Percentiles rank a stretch among this genome's conserved stretches.
phyloP scores from a whole-genome alignment of 768 basidiomycete genomes.

The Tylopilus subfusipes region DNA sequence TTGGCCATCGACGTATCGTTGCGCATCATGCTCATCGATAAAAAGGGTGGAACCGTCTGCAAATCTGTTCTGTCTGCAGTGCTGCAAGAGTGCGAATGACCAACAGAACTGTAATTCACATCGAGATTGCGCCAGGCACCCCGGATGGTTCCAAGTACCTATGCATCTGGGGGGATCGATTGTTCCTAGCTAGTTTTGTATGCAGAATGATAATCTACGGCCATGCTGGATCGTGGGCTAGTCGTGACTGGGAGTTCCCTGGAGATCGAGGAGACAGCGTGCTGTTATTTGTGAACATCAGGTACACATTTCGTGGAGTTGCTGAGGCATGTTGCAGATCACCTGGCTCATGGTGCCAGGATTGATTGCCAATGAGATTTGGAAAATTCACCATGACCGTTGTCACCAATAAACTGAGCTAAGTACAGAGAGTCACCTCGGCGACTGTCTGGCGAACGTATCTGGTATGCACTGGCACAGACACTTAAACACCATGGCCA shows the following conservation, averaged over 20 bases:
- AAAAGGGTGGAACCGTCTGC: constrained; percentile 45
- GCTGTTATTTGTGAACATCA: background rate
- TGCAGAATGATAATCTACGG: background rate
- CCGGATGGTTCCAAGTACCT: constrained; percentile 43
- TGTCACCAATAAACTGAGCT: too few species aligned
- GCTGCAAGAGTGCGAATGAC: constrained; percentile 40
- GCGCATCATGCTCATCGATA: background rate
- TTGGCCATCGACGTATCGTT: background rate
- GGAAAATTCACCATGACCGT: too few species aligned
- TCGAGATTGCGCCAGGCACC: constrained; percentile 43
- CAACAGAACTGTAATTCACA: constrained; percentile 52
- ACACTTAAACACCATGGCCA: too few species aligned
- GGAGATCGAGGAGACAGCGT: too few species aligned
- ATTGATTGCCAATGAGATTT: too few species aligned
- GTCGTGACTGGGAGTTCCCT: too few species aligned
- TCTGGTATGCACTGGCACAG: too few species aligned
- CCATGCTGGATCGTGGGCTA: constrained; percentile 17
- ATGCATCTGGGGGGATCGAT: constrained; percentile 39
- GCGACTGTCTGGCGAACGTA: too few species aligned
- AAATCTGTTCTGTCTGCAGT: constrained; percentile 47
- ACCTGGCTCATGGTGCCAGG: too few species aligned
- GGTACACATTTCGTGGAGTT: background rate
- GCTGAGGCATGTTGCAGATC: too few species aligned
- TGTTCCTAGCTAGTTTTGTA: constrained; percentile 32
- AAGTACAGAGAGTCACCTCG: too few species aligned